A percentile compares a stretch with the other conserved stretches of the same genome.
These are phyloP conservation scores for Trypanosoma brucei DNA, from an alignment of 208 protist species.

Conservation along the genomic window DNA sequence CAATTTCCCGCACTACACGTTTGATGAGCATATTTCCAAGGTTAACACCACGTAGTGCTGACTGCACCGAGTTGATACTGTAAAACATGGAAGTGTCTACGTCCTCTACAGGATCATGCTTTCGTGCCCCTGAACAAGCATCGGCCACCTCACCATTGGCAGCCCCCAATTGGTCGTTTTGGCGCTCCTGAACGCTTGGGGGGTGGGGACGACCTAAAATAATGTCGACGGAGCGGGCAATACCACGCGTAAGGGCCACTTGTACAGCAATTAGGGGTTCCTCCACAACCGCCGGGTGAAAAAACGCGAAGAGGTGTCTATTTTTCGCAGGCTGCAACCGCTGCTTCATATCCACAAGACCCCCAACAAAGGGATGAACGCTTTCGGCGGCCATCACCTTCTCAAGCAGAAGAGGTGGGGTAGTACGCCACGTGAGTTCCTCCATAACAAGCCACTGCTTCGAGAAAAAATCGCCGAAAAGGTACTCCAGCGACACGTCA, in stretches of 20 bases:
- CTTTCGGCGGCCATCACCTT: constrained; percentile 65
- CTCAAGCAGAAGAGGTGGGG: constrained; percentile 65
- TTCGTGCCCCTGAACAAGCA: not conserved
- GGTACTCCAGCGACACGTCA: constrained; percentile 41
- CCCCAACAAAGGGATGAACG: constrained; percentile 66
- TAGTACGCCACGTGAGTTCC: constrained; percentile 79
- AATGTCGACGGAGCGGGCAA: constrained; percentile 51
- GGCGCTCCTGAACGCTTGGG: not conserved
- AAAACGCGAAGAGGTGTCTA: constrained; percentile 76
- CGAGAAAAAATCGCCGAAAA: constrained; percentile 77
- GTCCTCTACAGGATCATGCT: constrained; percentile 18
- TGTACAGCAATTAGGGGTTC: constrained; percentile 84
- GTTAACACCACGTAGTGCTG: constrained; percentile 72
- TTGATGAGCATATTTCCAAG: constrained; percentile 87
- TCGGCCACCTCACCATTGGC: constrained; percentile 19
- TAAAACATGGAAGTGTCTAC: constrained; percentile 88
- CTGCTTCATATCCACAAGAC: constrained; percentile 60
- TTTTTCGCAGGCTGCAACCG: constrained; percentile 61
- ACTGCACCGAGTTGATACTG: constrained; percentile 81
- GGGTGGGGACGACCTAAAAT: constrained; percentile 40
- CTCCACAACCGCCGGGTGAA: constrained; percentile 75
- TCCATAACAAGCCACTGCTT: constrained; percentile 82
- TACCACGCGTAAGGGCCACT: constrained; percentile 64
- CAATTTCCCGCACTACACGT: constrained; percentile 74
- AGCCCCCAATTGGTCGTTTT: not conserved